These are phyloP conservation scores for Kokia cookei DNA, from an alignment of 441 rosid species.

Conservation along the genomic window DNA sequence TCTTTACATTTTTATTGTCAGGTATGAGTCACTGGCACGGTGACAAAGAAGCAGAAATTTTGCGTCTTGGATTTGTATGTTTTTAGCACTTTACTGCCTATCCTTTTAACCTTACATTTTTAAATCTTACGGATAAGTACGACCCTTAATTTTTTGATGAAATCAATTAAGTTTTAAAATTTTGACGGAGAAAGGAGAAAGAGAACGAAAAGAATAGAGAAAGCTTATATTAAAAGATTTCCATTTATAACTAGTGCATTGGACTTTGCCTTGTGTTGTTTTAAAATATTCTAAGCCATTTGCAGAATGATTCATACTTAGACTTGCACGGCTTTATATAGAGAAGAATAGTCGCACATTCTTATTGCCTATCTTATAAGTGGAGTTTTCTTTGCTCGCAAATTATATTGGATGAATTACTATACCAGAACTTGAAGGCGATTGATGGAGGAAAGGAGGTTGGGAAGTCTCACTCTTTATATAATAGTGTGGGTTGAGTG, in stretches of 20 bases:
- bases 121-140: not conserved
- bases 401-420: not conserved
- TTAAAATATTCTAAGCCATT: not conserved
- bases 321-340: not conserved
- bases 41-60: conserved; percentile 72
- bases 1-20: conserved; percentile 26
- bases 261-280: not conserved
- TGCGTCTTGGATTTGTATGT: conserved; percentile 88
- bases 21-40: conserved; percentile 60
- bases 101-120: not conserved
- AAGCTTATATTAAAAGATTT: not conserved
- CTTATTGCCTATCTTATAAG: not conserved
- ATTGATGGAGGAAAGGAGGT: not conserved
- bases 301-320: not conserved
- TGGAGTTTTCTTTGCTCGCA: not conserved
- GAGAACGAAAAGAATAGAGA: not conserved
- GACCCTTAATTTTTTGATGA: not conserved
- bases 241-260: not conserved
- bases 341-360: not conserved
- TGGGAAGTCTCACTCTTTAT: not conserved
- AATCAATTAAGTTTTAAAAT: not conserved
- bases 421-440: not conserved
- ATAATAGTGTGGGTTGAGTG: not conserved
- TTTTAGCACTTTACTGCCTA: not conserved
- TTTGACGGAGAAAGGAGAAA: not conserved